Evolutionary conservation across 2,329 filamentous ascomycete species (phyloP).

Genomic region (Microdochium trichocladiopsis): DNA sequence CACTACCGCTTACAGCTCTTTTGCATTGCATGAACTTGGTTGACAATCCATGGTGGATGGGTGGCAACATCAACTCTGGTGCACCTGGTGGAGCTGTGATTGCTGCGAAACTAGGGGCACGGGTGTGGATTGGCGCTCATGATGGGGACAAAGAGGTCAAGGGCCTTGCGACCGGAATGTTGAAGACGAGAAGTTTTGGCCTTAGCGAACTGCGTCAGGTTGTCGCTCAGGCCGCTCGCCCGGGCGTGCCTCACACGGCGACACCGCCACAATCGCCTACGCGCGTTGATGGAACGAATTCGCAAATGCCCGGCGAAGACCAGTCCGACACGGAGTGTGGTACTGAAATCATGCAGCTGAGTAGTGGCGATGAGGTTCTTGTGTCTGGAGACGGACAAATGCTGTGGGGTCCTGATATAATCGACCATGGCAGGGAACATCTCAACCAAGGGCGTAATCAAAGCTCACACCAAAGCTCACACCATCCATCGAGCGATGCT

Average conservation of each 20-base stretch:
- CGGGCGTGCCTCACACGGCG: constrained; percentile 1
- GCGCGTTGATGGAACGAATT: not conserved
- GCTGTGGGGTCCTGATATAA: constrained; percentile 10
- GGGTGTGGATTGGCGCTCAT: constrained; percentile 54
- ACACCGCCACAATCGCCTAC: not conserved
- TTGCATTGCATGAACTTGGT: constrained; percentile 58
- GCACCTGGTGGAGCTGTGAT: constrained; percentile 50
- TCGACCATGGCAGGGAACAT: not conserved
- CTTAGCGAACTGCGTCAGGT: constrained; percentile 35
- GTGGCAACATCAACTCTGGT: constrained; percentile 50
- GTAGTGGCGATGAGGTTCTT: constrained; percentile 32
- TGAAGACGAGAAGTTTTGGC: constrained; percentile 37
- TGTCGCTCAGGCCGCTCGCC: constrained; percentile 12
- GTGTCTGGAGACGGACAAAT: constrained; percentile 30
- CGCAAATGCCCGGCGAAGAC: not conserved
- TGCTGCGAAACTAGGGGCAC: constrained; percentile 43
- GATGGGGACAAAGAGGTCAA: constrained; percentile 51
- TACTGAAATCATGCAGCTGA: constrained; percentile 34
- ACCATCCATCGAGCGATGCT: too few relatives aligned
- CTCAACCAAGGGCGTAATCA: too few relatives aligned
- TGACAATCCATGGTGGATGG: constrained; percentile 53
- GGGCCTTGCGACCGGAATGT: constrained; percentile 42
- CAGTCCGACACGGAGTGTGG: constrained; percentile 5
- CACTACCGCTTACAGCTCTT: constrained; percentile 55
- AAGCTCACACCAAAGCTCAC: too few relatives aligned